Conservation (phyloP, 306 rosid genomes). For the Mimosa pudica region DNA sequence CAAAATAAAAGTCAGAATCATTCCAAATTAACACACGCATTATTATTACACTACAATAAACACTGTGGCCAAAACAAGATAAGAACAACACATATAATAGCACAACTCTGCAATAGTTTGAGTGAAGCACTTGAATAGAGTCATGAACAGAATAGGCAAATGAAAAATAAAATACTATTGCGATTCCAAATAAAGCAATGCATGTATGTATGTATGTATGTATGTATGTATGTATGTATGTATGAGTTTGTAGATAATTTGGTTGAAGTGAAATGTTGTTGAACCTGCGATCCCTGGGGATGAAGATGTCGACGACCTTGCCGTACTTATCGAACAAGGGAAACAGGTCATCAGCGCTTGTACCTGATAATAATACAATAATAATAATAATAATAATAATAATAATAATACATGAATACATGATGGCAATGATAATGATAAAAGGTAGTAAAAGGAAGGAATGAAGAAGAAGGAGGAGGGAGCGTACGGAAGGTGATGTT, state of each 20-base stretch:
- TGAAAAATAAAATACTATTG: neutral
- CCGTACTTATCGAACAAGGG: conserved; percentile 90
- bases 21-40: neutral
- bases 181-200: neutral
- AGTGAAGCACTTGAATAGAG: neutral
- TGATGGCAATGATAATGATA: no score
- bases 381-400: no score
- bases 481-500: conserved; percentile 84
- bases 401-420: no score
- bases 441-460: neutral
- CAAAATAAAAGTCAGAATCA: neutral
- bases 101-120: neutral
- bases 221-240: no score
- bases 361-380: conserved; percentile 56
- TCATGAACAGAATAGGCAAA: neutral
- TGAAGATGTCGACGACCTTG: conserved; percentile 88
- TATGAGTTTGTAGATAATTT: no score
- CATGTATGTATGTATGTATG: no score
- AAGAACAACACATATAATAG: neutral
- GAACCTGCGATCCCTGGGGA: conserved; percentile 89
- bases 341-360: conserved; percentile 84
- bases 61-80: neutral
- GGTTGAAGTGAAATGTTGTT: no score
- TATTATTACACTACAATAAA: neutral
- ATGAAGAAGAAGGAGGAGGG: neutral